phyloP scores from a whole-genome alignment of 495 filamentous ascomycete species.

The Neurospora sp. region DNA sequence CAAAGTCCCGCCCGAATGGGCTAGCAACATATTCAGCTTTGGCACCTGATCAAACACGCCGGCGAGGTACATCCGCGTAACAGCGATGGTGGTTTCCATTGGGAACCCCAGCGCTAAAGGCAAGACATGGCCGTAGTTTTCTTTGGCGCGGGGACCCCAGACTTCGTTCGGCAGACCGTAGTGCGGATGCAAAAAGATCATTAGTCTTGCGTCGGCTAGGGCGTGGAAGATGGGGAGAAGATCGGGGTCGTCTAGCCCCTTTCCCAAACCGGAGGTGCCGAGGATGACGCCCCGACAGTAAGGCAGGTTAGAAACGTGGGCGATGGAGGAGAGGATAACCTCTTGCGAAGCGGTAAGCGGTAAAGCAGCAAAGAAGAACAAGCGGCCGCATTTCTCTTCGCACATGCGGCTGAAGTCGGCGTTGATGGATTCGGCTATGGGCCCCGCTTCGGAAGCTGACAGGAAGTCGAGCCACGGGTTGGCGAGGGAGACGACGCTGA shows the following conservation, averaged over 20 bases:
- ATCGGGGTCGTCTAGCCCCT: constrained; percentile 68
- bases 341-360: constrained; percentile 60
- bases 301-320: constrained; percentile 45
- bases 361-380: constrained; percentile 76
- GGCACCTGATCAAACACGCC: constrained; percentile 77
- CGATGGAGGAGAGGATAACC: constrained; percentile 54
- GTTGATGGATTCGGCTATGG: constrained; percentile 59
- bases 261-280: constrained; percentile 73
- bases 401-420: constrained; percentile 66
- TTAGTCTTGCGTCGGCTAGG: constrained; percentile 49
- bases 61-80: constrained; percentile 74
- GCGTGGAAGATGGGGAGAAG: constrained; percentile 63
- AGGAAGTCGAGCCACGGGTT: constrained; percentile 97
- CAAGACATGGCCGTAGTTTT: constrained; percentile 73
- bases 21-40: constrained; percentile 62
- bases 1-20: constrained; percentile 81
- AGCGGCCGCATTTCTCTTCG: constrained; percentile 39
- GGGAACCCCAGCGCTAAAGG: constrained; percentile 84
- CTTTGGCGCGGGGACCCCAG: constrained; percentile 54
- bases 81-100: constrained; percentile 86
- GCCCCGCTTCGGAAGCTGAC: constrained; percentile 46
- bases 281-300: constrained; percentile 80
- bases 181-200: constrained; percentile 87
- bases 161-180: constrained; percentile 77
- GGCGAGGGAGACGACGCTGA: constrained; percentile 79